Evolutionary conservation across 1,284 basidiomycete genomes (phyloP).

Genomic region (Fomitopsis betulina): DNA sequence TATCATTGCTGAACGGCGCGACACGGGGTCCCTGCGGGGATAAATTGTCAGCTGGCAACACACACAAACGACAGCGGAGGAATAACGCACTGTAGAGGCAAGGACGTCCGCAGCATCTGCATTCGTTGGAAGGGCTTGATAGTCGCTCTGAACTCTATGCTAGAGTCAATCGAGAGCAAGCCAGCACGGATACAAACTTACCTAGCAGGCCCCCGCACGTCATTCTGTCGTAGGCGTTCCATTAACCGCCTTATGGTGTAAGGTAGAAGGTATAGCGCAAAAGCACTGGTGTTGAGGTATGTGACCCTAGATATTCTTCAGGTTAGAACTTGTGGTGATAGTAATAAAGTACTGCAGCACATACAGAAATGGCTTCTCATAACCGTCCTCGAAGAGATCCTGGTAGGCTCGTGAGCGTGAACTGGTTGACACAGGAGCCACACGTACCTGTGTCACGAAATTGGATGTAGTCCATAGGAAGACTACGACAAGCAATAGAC

Average conservation of each 20-base stretch:
- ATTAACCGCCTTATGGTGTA: constrained; percentile 42
- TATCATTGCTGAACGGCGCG: constrained; percentile 15
- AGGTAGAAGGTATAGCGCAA: constrained; percentile 86
- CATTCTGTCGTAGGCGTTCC: constrained; percentile 12
- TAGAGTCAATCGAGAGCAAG: background rate
- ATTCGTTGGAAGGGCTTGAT: constrained; percentile 34
- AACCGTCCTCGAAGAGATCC: constrained; percentile 69
- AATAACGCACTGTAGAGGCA: constrained; percentile 11
- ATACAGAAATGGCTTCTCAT: constrained; percentile 79
- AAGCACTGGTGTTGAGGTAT: constrained; percentile 85
- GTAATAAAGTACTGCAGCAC: constrained; percentile 20
- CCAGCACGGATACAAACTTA: background rate
- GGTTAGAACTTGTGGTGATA: background rate
- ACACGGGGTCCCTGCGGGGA: background rate
- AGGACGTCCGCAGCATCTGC: constrained; percentile 20
- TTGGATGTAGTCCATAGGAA: constrained; percentile 81
- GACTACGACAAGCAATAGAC: constrained; percentile 74
- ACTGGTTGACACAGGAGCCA: background rate
- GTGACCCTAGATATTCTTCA: constrained; percentile 55
- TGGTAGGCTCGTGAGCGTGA: constrained; percentile 24
- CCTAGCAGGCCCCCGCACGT: background rate
- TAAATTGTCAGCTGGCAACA: background rate
- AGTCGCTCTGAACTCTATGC: constrained; percentile 24
- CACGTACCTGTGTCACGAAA: constrained; percentile 71
- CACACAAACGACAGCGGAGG: background rate